A percentile compares a stretch with the other conserved stretches of the same genome.
These are phyloP conservation scores for Rhodotorula paludigena DNA, from an alignment of 768 basidiomycete species.

Conservation along the genomic window DNA sequence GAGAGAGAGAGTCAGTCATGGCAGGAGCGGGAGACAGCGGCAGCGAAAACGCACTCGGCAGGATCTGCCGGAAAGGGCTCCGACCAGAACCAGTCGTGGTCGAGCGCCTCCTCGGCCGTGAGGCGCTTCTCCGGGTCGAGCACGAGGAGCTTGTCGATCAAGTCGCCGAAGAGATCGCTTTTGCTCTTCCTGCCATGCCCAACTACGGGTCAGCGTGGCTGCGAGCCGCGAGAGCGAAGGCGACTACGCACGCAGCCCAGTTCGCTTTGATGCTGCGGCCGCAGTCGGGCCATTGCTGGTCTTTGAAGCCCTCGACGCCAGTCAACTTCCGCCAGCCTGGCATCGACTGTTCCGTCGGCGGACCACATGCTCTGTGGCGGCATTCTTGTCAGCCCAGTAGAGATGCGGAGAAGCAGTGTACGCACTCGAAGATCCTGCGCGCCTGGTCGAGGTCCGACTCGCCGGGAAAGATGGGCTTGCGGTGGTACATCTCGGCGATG, in stretches of 20 bases:
- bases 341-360: conserved; percentile 54
- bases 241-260: not conserved
- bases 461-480: conserved; percentile 79
- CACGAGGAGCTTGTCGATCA: conserved; percentile 72
- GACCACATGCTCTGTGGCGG: conserved; percentile 51
- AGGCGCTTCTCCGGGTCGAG: conserved; percentile 79
- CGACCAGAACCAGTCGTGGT: conserved; percentile 92
- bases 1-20: not conserved
- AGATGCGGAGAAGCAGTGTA: not conserved
- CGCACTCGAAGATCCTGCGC: conserved; percentile 68
- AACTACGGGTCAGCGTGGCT: not conserved
- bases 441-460: conserved; percentile 86
- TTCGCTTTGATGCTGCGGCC: not conserved
- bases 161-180: conserved; percentile 52
- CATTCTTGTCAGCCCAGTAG: too few relatives aligned
- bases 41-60: conserved; percentile 4
- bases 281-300: not conserved
- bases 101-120: conserved; percentile 77
- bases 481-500: conserved; percentile 91
- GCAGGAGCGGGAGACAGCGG: not conserved
- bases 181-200: not conserved
- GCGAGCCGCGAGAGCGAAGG: not conserved
- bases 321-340: conserved; percentile 49
- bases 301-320: conserved; percentile 45
- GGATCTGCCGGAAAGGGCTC: conserved; percentile 54